phyloP scores from a whole-genome alignment of 352 stramenopile genomes.

The Globisporangium cylindrosporum region DNA sequence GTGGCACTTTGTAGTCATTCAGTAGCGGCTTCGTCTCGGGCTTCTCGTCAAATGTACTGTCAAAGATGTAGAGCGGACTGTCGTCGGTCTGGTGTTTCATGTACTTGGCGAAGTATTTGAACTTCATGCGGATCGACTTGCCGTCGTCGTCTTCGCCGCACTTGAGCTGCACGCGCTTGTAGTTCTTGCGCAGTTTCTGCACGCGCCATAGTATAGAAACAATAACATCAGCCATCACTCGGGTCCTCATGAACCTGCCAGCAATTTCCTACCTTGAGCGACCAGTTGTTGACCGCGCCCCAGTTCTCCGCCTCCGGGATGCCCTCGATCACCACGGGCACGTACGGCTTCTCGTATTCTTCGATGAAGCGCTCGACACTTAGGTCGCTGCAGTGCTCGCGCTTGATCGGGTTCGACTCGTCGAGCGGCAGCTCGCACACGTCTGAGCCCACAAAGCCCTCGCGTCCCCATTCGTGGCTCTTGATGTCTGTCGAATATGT shows the following conservation, averaged over 20 bases:
- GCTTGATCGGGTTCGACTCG: conserved; percentile 59
- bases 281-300: conserved; percentile 69
- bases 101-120: conserved; percentile 82
- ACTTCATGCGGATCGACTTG: conserved; percentile 76
- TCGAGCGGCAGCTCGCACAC: conserved; percentile 76
- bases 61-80: conserved; percentile 97
- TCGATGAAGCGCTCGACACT: conserved; percentile 81
- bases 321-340: conserved; percentile 83
- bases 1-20: conserved; percentile 72
- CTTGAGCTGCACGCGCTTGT: conserved; percentile 76
- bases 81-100: conserved; percentile 79
- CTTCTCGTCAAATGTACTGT: conserved; percentile 92
- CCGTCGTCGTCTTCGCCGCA: conserved; percentile 81
- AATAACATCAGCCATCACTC: too few species aligned
- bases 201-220: too few species aligned
- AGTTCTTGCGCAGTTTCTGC: conserved; percentile 60
- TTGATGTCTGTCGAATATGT: conserved; percentile 50
- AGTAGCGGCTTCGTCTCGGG: conserved; percentile 73
- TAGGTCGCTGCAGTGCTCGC: conserved; percentile 73
- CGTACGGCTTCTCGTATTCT: conserved; percentile 70
- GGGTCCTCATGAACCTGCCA: neutral
- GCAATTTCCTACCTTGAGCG: conserved; percentile 40
- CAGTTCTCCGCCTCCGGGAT: conserved; percentile 79
- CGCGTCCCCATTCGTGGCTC: conserved; percentile 55
- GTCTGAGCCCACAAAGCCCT: conserved; percentile 79